Evolutionary conservation across 1,139 yeast genomes (phyloP).

Genomic region (Yamadazyma dendronema): DNA sequence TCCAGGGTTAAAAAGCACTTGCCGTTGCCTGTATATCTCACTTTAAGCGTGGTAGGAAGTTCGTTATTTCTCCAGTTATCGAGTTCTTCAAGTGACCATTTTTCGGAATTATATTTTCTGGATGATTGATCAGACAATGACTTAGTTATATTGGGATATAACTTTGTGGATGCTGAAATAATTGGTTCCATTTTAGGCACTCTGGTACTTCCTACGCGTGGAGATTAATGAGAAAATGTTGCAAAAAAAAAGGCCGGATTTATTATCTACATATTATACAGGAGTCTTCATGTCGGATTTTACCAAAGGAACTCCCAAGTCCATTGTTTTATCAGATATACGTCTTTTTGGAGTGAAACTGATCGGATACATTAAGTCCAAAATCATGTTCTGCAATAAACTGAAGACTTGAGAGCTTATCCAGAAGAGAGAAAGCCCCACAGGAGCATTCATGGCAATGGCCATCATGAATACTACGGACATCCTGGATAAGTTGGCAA

Average conservation of each 20-base stretch:
- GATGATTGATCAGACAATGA: slow-evolving; percentile 5
- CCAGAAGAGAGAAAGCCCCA: slow-evolving; percentile 83
- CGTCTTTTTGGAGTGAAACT: slow-evolving; percentile 44
- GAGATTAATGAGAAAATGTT: no score
- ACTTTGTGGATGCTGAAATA: slow-evolving; percentile 1
- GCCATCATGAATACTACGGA: slow-evolving; percentile 82
- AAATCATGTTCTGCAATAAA: slow-evolving; percentile 66
- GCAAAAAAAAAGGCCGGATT: neutral
- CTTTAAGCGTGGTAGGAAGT: slow-evolving; percentile 25
- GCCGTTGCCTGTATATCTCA: slow-evolving; percentile 19
- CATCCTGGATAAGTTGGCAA: slow-evolving; percentile 66
- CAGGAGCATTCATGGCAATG: slow-evolving; percentile 80
- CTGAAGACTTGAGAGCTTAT: slow-evolving; percentile 78
- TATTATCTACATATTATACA: no score
- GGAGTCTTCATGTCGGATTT: neutral
- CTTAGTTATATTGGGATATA: slow-evolving; percentile 6
- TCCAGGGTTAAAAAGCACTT: slow-evolving; percentile 30
- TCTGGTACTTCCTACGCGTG: no score
- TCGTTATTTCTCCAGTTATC: slow-evolving; percentile 34
- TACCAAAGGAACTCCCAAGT: neutral
- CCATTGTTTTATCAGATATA: neutral
- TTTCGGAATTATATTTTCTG: slow-evolving; percentile 19
- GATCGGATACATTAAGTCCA: slow-evolving; percentile 67
- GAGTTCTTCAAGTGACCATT: slow-evolving; percentile 29
- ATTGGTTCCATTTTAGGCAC: slow-evolving; percentile 2